Percentiles rank a stretch among this genome's conserved stretches.
phyloP scores from a whole-genome alignment of 2,329 filamentous ascomycete species.

The Ascochyta viciae-villosae region DNA sequence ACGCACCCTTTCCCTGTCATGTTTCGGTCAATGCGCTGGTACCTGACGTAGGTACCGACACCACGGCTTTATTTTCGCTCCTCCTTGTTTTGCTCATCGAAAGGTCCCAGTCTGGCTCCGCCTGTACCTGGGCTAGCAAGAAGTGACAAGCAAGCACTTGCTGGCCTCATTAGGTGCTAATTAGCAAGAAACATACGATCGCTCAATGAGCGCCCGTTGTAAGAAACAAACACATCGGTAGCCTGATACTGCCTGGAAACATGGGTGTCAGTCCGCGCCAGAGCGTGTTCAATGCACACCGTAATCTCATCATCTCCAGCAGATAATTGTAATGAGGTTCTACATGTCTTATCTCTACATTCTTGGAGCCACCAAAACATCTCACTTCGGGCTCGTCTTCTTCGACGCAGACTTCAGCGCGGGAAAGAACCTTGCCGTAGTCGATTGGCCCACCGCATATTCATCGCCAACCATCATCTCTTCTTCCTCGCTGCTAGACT shows the following conservation, averaged over 20 bases:
- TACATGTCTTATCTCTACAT: not conserved
- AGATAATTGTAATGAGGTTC: too few relatives aligned
- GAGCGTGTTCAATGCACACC: not conserved
- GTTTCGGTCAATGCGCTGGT: constrained; percentile 4
- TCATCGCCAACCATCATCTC: constrained; percentile 17
- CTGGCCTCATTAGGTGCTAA: constrained; percentile 3
- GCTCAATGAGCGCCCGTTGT: not conserved
- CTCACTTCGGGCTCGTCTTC: constrained; percentile 3
- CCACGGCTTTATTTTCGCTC: constrained; percentile 2
- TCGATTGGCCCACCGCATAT: constrained; percentile 27
- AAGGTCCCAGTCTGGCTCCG: not conserved
- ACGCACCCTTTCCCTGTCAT: not conserved
- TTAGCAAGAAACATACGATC: constrained; percentile 1
- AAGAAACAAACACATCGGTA: not conserved
- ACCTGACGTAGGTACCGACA: not conserved
- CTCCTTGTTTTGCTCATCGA: constrained; percentile 2
- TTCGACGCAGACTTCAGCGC: not conserved
- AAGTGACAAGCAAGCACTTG: constrained; percentile 2
- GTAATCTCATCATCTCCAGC: not conserved
- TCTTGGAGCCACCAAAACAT: not conserved
- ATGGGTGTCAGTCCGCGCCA: too few relatives aligned
- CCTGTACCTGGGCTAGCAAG: constrained; percentile 1
- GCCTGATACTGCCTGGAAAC: not conserved
- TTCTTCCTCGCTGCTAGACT: constrained; percentile 20
- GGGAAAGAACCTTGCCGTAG: constrained; percentile 25